Percentiles rank a stretch among this genome's conserved stretches.
These are phyloP conservation scores for Lyophyllum decastes DNA, from an alignment of 768 basidiomycete genomes.

Conservation along the genomic window DNA sequence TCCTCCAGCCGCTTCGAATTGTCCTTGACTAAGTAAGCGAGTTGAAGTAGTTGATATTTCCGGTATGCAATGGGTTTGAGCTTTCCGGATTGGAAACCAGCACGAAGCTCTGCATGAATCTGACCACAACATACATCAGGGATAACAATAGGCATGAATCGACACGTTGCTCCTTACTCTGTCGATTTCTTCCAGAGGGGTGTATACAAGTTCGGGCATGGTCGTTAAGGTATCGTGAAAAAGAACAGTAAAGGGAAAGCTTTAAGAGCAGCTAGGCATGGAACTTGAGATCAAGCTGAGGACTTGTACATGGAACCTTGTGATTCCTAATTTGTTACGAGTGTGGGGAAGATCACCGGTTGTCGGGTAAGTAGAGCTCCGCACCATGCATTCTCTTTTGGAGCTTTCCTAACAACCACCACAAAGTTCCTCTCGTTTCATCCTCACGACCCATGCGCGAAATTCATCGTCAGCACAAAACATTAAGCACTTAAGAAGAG, in stretches of 20 bases:
- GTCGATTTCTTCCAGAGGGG: conserved; percentile 55
- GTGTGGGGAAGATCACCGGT: too few relatives aligned
- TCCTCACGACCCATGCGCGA: too few relatives aligned
- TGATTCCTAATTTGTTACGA: neutral
- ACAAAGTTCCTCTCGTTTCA: too few relatives aligned
- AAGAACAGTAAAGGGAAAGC: neutral
- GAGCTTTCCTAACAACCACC: too few relatives aligned
- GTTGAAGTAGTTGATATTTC: conserved; percentile 74
- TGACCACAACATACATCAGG: conserved; percentile 21
- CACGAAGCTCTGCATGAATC: conserved; percentile 57
- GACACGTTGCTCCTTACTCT: conserved; percentile 32
- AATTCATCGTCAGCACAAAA: too few relatives aligned
- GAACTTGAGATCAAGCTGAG: neutral
- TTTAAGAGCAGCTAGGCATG: neutral
- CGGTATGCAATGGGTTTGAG: conserved; percentile 66
- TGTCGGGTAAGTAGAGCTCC: too few relatives aligned
- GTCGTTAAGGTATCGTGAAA: neutral
- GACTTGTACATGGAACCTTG: neutral
- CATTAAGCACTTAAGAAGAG: too few relatives aligned
- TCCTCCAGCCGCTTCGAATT: conserved; percentile 62
- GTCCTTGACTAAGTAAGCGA: conserved; percentile 75
- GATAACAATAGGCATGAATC: too few relatives aligned
- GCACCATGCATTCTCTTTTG: too few relatives aligned
- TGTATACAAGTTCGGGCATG: conserved; percentile 41
- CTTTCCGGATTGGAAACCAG: conserved; percentile 67